Evolutionary conservation across 305 asterid genomes (phyloP).

Genomic region (Solanum hybrid): DNA sequence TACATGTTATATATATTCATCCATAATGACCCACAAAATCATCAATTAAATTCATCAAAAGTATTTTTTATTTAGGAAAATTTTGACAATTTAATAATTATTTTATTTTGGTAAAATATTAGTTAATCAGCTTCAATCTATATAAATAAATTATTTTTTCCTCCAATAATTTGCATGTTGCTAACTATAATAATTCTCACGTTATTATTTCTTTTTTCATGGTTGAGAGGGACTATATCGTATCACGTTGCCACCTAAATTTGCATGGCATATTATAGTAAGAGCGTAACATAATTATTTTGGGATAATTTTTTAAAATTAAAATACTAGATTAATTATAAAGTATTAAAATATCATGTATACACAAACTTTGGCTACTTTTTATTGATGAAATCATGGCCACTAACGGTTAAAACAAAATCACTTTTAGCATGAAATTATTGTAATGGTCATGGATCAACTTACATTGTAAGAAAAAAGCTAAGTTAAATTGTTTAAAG

Average conservation of each 20-base stretch:
- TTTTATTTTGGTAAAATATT: neutral
- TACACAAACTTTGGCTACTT: neutral
- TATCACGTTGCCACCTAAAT: neutral
- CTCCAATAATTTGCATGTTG: neutral
- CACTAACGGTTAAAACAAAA: constrained; percentile 1
- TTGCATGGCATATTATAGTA: neutral
- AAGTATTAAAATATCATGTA: neutral
- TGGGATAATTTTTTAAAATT: neutral
- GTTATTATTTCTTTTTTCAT: neutral
- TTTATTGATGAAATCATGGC: constrained; percentile 5
- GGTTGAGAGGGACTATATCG: neutral
- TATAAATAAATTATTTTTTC: neutral
- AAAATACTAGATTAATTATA: neutral
- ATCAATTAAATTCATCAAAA: neutral
- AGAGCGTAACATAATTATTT: neutral
- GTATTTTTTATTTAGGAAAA: neutral
- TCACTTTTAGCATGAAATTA: constrained; percentile 2
- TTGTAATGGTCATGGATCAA: neutral
- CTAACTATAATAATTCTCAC: neutral
- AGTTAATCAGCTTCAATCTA: neutral
- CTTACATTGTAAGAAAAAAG: neutral
- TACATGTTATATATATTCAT: too few species aligned
- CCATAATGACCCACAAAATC: neutral
- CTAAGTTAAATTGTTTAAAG: neutral
- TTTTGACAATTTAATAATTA: too few species aligned